phyloP scores from a whole-genome alignment of 352 stramenopile species.

The Pythium angustatum region DNA sequence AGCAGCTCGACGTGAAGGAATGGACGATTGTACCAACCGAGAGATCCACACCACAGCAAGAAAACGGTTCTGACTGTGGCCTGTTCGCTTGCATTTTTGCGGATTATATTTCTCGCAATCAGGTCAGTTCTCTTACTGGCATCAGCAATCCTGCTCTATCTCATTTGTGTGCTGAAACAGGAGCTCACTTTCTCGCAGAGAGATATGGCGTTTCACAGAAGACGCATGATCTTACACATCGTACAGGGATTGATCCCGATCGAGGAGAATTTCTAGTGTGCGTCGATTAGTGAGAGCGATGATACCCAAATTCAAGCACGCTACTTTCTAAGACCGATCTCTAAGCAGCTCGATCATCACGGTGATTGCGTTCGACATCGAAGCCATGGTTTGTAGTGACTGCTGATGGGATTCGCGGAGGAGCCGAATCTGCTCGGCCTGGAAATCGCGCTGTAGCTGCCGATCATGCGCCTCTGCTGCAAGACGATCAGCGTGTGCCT shows the following conservation, averaged over 20 bases:
- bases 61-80: slow-evolving; percentile 84
- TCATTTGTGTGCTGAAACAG: slow-evolving; percentile 27
- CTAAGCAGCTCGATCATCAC: no score
- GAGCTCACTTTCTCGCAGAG: slow-evolving; percentile 70
- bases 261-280: no score
- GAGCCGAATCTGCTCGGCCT: no score
- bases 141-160: neutral
- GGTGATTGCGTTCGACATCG: no score
- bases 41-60: slow-evolving; percentile 69
- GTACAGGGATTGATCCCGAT: slow-evolving; percentile 61
- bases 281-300: no score
- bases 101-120: slow-evolving; percentile 70
- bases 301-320: no score
- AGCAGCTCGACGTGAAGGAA: slow-evolving; percentile 52
- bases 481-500: no score
- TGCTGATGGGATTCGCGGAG: no score
- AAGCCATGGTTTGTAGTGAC: no score
- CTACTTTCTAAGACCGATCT: no score
- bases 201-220: slow-evolving; percentile 82
- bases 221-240: slow-evolving; percentile 81
- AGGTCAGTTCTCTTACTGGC: slow-evolving; percentile 36
- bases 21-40: slow-evolving; percentile 70
- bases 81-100: slow-evolving; percentile 89
- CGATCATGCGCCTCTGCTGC: no score
- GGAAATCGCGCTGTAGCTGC: no score